These are phyloP conservation scores for Rhodotorula mucilaginosa DNA, from an alignment of 1,284 basidiomycete species.

Conservation along the genomic window DNA sequence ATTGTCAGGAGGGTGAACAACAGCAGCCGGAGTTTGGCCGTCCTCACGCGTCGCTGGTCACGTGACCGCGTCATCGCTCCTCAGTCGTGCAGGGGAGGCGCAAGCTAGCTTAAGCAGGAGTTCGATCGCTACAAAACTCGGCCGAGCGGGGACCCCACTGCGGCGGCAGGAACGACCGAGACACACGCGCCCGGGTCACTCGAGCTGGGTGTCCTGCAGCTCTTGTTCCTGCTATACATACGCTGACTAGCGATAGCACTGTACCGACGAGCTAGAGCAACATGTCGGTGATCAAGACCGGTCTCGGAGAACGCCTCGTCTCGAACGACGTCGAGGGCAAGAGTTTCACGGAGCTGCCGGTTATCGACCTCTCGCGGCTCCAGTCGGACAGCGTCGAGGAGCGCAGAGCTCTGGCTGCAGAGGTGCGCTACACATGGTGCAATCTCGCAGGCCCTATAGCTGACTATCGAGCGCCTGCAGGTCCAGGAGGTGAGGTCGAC, in stretches of 20 bases:
- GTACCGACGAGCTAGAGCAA: too few relatives aligned
- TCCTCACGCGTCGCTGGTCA: too few relatives aligned
- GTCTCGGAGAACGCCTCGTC: slow-evolving; percentile 38
- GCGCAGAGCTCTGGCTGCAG: slow-evolving; percentile 55
- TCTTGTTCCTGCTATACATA: neutral
- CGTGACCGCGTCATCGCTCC: too few relatives aligned
- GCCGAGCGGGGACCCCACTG: too few relatives aligned
- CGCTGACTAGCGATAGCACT: neutral
- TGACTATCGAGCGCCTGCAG: slow-evolving; percentile 2
- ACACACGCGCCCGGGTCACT: neutral
- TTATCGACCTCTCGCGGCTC: slow-evolving; percentile 25
- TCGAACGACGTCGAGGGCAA: slow-evolving; percentile 33
- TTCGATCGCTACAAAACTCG: too few relatives aligned
- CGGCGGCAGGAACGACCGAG: neutral
- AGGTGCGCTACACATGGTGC: slow-evolving; percentile 49
- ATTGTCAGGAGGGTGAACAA: too few relatives aligned
- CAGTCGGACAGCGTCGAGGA: slow-evolving; percentile 7
- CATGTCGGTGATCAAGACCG: slow-evolving; percentile 31
- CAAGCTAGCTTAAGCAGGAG: too few relatives aligned
- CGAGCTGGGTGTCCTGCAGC: neutral
- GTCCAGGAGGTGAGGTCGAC: slow-evolving; percentile 15
- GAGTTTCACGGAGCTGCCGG: slow-evolving; percentile 30
- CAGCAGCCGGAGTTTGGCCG: too few relatives aligned
- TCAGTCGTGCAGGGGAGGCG: too few relatives aligned
- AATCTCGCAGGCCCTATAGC: too few relatives aligned